These are phyloP conservation scores for Talaromyces trachyspermus DNA, from an alignment of 495 filamentous ascomycete genomes.

Conservation along the genomic window DNA sequence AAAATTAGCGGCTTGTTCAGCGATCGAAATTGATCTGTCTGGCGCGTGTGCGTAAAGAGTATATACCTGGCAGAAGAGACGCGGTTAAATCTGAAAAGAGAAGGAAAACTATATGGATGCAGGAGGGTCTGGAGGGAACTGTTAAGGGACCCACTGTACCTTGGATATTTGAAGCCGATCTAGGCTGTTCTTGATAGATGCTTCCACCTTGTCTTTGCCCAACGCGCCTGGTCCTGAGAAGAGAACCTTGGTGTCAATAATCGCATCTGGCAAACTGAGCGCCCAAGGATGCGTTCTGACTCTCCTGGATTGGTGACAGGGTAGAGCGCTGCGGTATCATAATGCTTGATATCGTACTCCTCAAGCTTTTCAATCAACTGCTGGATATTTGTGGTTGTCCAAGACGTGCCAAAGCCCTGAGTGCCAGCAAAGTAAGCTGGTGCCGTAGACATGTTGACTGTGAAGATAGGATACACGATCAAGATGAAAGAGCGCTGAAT, in stretches of 20 bases:
- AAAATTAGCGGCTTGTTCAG: slow-evolving; percentile 13
- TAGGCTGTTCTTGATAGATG: slow-evolving; percentile 10
- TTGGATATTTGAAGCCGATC: slow-evolving; percentile 7
- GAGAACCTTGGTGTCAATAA: slow-evolving; percentile 15
- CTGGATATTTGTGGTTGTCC: slow-evolving; percentile 9
- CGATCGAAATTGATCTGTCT: slow-evolving; percentile 9
- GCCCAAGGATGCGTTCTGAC: slow-evolving; percentile 11
- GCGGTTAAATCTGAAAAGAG: background rate
- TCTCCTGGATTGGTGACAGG: slow-evolving; percentile 10
- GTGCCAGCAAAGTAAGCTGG: slow-evolving; percentile 12
- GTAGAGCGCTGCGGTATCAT: slow-evolving; percentile 14
- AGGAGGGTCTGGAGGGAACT: background rate
- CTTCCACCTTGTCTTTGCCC: slow-evolving; percentile 8
- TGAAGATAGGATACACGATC: background rate
- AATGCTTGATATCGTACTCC: slow-evolving; percentile 9
- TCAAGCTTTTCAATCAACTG: slow-evolving; percentile 8
- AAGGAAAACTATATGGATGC: background rate
- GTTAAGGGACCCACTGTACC: too few species aligned
- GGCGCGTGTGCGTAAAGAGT: slow-evolving; percentile 14
- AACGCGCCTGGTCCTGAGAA: slow-evolving; percentile 10
- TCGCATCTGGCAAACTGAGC: background rate
- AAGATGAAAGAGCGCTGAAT: background rate
- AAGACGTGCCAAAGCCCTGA: slow-evolving; percentile 11
- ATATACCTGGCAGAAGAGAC: slow-evolving; percentile 8
- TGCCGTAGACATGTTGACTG: background rate